Base-by-base conservation (phyloP, 306 rosid genomes). In the Vachellia collinsii region DNA sequence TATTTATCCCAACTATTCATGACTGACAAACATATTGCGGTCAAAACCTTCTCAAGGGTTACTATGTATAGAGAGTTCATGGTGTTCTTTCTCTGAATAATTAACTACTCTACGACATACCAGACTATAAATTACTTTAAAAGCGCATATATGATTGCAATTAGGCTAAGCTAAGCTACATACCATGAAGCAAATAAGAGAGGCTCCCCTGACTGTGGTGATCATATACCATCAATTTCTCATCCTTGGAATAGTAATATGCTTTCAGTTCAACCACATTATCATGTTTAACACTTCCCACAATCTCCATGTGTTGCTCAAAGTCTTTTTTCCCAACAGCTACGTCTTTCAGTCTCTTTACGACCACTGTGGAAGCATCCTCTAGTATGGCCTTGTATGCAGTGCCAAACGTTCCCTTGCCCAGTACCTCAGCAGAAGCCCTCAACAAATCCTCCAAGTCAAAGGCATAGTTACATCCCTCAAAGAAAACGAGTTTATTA, bases 341-440 rank as follows among this genome's bases (percentile, higher is more conserved):
- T 11, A 92, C 93, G 42, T 92, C 98, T 81, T 94, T 94, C 80
- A 94, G 79, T 85, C 98, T 87, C 87, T 94, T 94, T 59, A 94
- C 97, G 39, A 92, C 98, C 61, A 94, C 97, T 0, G 88, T 74
- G 63, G 93, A 85, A 39, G 90, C 93, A 67, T 94, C 98, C 88
- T 94, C 98, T 16, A 94, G 79, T 36, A 87, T 82, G 0, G 97
- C 98, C 83, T 85, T 94, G 56, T 94, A 94, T 0, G 98, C 94
- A 22, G 91, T 90, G 38, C 98, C 98, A 85, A 91, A 94, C 11
- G 97, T 91, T 72, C 98, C 97, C 88, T 94, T 94, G 7, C 97
- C 98, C 25, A 94, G 80, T 10, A 94, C 94, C 89, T 94, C 98
- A 61, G 97, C 98, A 47, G 98, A 94, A 75, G 98, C 98, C 84